A percentile compares a stretch with the other conserved stretches of the same genome.
These are phyloP conservation scores for Ophiostoma tasmaniense DNA, from an alignment of 2,329 filamentous ascomycete species.

Conservation along the genomic window DNA sequence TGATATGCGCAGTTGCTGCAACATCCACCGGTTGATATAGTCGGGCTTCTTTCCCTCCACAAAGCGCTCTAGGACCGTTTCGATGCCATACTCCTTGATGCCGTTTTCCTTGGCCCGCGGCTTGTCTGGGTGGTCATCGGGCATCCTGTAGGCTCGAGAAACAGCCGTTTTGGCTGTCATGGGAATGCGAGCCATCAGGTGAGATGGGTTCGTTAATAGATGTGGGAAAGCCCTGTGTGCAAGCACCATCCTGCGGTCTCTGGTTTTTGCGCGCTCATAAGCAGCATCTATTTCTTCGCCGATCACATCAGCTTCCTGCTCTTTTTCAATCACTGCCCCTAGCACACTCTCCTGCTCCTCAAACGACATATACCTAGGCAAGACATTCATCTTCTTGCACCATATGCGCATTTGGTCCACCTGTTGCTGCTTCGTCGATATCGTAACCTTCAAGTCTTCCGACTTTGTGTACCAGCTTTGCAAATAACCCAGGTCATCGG, in stretches of 20 bases:
- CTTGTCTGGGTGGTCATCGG: constrained; percentile 30
- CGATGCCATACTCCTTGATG: constrained; percentile 42
- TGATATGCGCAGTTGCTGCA: constrained; percentile 41
- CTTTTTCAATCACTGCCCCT: background rate
- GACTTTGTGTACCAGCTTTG: background rate
- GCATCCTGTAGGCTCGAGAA: constrained; percentile 31
- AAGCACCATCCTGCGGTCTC: background rate
- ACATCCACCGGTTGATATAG: constrained; percentile 45
- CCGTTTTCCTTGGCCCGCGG: constrained; percentile 32
- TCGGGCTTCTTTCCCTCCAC: constrained; percentile 34
- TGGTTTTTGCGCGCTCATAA: background rate
- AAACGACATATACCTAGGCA: background rate
- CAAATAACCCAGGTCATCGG: background rate
- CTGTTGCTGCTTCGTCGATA: background rate
- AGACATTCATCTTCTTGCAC: background rate
- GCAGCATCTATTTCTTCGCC: background rate
- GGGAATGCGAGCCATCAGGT: constrained; percentile 33
- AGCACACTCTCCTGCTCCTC: background rate
- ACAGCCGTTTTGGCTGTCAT: constrained; percentile 36
- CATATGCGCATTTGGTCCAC: background rate
- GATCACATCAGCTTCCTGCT: background rate
- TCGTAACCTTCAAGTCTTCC: background rate
- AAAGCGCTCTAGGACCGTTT: constrained; percentile 33
- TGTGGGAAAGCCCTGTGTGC: constrained; percentile 30
- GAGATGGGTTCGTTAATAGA: constrained; percentile 40